A percentile compares a stretch with the other conserved stretches of the same genome.
Evolutionary conservation across 257 asterid genomes (phyloP).

Genomic region (Lavandula angustifolia): DNA sequence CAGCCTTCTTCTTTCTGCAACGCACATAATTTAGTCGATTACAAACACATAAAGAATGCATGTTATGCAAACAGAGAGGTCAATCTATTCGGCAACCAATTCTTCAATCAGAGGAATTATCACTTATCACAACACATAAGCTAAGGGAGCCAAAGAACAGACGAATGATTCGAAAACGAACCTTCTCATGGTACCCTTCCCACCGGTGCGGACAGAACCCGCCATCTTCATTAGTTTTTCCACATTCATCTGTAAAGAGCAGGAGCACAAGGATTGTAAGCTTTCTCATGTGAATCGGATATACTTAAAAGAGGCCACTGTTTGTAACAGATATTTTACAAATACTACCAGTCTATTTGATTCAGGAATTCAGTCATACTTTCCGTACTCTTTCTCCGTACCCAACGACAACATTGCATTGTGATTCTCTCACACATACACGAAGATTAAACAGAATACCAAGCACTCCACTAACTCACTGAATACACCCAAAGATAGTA

Average conservation of each 20-base stretch:
- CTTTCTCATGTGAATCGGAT: neutral
- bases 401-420: neutral
- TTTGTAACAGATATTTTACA: too few species aligned
- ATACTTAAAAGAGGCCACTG: neutral
- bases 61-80: neutral
- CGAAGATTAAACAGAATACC: neutral
- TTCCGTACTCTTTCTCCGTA: neutral
- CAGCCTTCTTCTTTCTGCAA: too few species aligned
- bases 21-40: conserved; percentile 1
- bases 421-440: neutral
- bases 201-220: conserved; percentile 35
- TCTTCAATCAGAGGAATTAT: neutral
- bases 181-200: conserved; percentile 69
- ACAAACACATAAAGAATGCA: neutral
- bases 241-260: conserved; percentile 59
- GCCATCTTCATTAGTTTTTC: conserved; percentile 75
- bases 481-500: neutral
- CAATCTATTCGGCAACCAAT: neutral
- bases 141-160: neutral
- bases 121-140: neutral
- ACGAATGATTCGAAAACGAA: conserved; percentile 16
- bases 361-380: too few species aligned
- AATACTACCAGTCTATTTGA: too few species aligned
- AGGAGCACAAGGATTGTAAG: neutral
- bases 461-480: conserved; percentile 1